phyloP scores from a whole-genome alignment of 1,284 basidiomycete genomes.

The Lentinula novae-zelandiae region DNA sequence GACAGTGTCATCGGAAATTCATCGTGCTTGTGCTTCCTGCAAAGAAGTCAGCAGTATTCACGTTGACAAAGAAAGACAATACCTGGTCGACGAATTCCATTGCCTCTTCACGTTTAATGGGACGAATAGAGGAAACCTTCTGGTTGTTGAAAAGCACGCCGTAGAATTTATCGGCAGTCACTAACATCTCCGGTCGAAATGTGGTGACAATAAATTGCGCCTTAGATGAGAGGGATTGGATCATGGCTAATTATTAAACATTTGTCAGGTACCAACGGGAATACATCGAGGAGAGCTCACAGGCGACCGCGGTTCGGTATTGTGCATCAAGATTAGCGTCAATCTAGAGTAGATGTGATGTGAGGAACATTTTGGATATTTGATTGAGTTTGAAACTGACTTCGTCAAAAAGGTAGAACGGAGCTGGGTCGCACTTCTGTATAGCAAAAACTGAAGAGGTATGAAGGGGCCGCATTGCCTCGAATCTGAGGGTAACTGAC shows the following conservation, averaged over 20 bases:
- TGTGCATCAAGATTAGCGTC: conserved; percentile 98
- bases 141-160: conserved; percentile 99
- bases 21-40: conserved; percentile 57
- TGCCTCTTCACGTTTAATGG: conserved; percentile 82
- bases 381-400: conserved; percentile 30
- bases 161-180: conserved; percentile 93
- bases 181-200: conserved; percentile 96
- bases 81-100: conserved; percentile 88
- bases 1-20: neutral
- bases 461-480: neutral
- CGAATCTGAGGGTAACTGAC: conserved; percentile 34
- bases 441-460: conserved; percentile 83
- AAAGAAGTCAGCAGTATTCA: neutral
- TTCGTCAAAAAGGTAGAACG: conserved; percentile 99
- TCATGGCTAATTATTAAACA: conserved; percentile 68
- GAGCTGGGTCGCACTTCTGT: conserved; percentile 98
- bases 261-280: too few species aligned
- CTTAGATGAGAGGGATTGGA: conserved; percentile 79
- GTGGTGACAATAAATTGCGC: conserved; percentile 99
- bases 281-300: conserved; percentile 40
- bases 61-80: neutral
- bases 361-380: neutral
- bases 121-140: conserved; percentile 86
- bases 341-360: conserved; percentile 47
- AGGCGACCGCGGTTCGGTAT: conserved; percentile 94